These are phyloP conservation scores for Dryas integrifolia DNA, from an alignment of 331 rosid species.

Conservation along the genomic window DNA sequence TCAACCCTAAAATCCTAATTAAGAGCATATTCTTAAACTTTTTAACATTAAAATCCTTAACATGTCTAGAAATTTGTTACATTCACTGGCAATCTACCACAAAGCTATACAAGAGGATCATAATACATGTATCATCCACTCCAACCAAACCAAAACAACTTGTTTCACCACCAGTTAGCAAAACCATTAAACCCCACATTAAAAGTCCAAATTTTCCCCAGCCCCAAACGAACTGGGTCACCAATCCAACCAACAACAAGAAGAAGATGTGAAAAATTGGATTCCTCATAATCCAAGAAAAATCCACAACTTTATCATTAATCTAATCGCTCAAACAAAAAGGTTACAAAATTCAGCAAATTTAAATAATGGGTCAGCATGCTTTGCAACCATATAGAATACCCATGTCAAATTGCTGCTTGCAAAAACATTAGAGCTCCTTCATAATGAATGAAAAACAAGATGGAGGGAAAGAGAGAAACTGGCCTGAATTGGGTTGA, in stretches of 20 bases:
- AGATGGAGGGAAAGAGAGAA: slow-evolving; percentile 3
- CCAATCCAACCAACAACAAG: slow-evolving; percentile 1
- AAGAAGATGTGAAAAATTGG: slow-evolving; percentile 1
- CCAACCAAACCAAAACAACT: not conserved
- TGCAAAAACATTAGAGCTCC: not conserved
- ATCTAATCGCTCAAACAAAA: slow-evolving; percentile 2
- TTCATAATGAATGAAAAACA: not conserved
- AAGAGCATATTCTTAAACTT: not conserved
- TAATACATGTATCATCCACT: not conserved
- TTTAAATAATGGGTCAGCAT: slow-evolving; percentile 2
- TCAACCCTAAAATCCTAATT: slow-evolving; percentile 3
- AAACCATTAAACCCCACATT: not conserved
- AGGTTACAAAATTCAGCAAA: not conserved
- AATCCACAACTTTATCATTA: not conserved
- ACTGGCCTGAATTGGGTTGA: slow-evolving; percentile 40
- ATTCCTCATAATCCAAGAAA: slow-evolving; percentile 14
- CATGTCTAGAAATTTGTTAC: not conserved
- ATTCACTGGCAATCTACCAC: not conserved
- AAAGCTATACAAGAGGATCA: not conserved
- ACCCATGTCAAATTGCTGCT: slow-evolving; percentile 33
- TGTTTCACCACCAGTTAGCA: not conserved
- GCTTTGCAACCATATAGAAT: slow-evolving; percentile 18
- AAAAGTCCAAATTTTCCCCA: not conserved
- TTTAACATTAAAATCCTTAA: not conserved
- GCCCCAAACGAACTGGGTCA: slow-evolving; percentile 1